A percentile compares a stretch with the other conserved stretches of the same genome.
These are phyloP conservation scores for Cytidiella melzeri DNA, from an alignment of 768 basidiomycete genomes.

Conservation along the genomic window DNA sequence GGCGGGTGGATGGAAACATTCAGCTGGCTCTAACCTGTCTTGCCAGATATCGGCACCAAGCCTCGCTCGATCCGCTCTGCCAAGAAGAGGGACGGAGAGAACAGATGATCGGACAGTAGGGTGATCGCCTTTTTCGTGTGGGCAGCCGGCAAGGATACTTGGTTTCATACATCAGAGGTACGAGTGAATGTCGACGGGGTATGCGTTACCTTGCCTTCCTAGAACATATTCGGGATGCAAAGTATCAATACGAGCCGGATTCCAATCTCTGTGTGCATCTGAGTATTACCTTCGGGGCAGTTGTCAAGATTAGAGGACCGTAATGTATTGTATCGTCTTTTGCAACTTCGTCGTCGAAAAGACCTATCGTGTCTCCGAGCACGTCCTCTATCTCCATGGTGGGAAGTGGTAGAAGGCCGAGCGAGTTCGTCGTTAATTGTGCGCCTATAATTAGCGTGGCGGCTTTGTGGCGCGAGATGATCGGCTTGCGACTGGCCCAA, in stretches of 20 bases:
- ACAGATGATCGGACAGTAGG: slow-evolving; percentile 66
- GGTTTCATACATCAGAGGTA: no score
- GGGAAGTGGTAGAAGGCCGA: no score
- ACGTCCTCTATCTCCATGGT: slow-evolving; percentile 38
- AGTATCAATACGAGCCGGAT: no score
- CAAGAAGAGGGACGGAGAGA: slow-evolving; percentile 62
- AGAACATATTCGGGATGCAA: no score
- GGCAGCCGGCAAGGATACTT: no score
- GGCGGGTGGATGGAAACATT: neutral
- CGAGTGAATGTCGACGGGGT: neutral
- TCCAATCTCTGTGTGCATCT: slow-evolving; percentile 3
- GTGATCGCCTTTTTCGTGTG: slow-evolving; percentile 50
- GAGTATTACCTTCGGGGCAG: slow-evolving; percentile 59
- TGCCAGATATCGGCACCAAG: slow-evolving; percentile 35
- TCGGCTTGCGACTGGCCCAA: no score
- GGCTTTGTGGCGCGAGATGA: no score
- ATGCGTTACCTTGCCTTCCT: slow-evolving; percentile 54
- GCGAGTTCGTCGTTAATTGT: no score
- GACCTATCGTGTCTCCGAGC: slow-evolving; percentile 43
- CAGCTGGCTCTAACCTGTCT: slow-evolving; percentile 31
- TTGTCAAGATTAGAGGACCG: slow-evolving; percentile 46
- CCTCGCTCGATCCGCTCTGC: slow-evolving; percentile 60
- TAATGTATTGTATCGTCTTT: slow-evolving; percentile 44
- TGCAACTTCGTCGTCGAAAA: slow-evolving; percentile 40
- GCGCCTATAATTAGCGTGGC: no score